Base-by-base conservation (phyloP, 352 stramenopile species). In the Phytophthora idaei region DNA sequence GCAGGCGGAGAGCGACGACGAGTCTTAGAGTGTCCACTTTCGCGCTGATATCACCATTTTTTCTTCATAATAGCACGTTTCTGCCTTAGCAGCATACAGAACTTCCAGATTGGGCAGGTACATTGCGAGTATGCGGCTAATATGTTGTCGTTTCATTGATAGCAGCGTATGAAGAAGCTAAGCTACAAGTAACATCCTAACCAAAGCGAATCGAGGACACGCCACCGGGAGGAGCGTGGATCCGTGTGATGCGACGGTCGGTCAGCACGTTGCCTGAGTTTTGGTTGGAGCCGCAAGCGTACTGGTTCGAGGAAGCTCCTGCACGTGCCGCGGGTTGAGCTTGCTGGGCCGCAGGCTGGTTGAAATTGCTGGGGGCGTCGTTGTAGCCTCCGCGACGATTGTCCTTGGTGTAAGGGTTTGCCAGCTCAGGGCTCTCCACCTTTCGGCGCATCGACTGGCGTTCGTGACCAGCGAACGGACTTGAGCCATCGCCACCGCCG, bases 211-310 rank as follows among this genome's bases (percentile, higher is more conserved):
- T 92, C 21, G 87, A 90, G 14, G 86, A 94, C 25, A 77, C 85
- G 10, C 92, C 90, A 21, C 92, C 90, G 11, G 90, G 92, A 36
- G 92, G 89, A 5, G 90, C 92, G 65, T 97, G 89, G 63, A 97
- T 93, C 52, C 90, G 78, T 28, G 90, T 97, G 64, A 93, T 97
- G 61, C 87, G 90, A 42, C 90, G 78, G 45, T 96, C 90, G 21
- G 90, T 98, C 58, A 97, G 73, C 71, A 97, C 89, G 59, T 97
- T 98, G 41, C 92, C 92, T 11, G 73, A 74, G 69, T 98, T 98
- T 69, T 97, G 89, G 71, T 93, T 97, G 44, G 79, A 70, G 11
- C 90, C 90, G 7, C 51, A 81, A 7, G 91, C 89, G 57, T 92
- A 97, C 21, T 87, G 77, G 74, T 97, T 97, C 10, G 89, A 96